These are phyloP conservation scores for Ceratobasidium sp. DNA, from an alignment of 1,284 basidiomycete genomes.

Conservation along the genomic window DNA sequence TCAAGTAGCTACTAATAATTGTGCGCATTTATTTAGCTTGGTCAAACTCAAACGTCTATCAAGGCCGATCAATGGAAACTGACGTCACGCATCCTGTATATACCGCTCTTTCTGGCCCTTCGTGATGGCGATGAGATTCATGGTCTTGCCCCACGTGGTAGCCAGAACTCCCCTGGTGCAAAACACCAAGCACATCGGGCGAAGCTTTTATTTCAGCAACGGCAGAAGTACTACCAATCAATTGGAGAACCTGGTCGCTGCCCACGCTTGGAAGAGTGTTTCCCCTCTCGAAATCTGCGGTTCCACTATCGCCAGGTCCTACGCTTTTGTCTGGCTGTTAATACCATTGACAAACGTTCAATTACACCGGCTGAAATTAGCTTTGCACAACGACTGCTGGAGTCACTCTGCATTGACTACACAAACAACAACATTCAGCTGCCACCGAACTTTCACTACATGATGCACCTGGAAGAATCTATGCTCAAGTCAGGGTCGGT, in stretches of 20 bases:
- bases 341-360: constrained; percentile 4
- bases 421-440: not conserved
- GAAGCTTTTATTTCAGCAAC: constrained; percentile 10
- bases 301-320: constrained; percentile 27
- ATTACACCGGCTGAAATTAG: constrained; percentile 13
- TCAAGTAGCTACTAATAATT: not conserved
- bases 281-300: not conserved
- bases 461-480: constrained; percentile 32
- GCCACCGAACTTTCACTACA: constrained; percentile 17
- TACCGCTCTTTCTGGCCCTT: constrained; percentile 20
- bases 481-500: constrained; percentile 9
- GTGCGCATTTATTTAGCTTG: constrained; percentile 7
- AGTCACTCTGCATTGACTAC: constrained; percentile 5
- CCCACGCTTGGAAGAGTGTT: not conserved
- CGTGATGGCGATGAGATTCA: constrained; percentile 12
- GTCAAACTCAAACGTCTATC: not conserved
- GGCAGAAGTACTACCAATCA: constrained; percentile 3
- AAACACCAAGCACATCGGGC: constrained; percentile 9
- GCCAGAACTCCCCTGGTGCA: not conserved
- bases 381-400: constrained; percentile 1
- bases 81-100: not conserved
- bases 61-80: constrained; percentile 38
- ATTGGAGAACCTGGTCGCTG: constrained; percentile 10
- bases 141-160: constrained; percentile 1
- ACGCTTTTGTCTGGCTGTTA: constrained; percentile 11